These are phyloP conservation scores for Melocanna baccifera DNA, from an alignment of 176 grass and related monocot genomes.

Conservation along the genomic window DNA sequence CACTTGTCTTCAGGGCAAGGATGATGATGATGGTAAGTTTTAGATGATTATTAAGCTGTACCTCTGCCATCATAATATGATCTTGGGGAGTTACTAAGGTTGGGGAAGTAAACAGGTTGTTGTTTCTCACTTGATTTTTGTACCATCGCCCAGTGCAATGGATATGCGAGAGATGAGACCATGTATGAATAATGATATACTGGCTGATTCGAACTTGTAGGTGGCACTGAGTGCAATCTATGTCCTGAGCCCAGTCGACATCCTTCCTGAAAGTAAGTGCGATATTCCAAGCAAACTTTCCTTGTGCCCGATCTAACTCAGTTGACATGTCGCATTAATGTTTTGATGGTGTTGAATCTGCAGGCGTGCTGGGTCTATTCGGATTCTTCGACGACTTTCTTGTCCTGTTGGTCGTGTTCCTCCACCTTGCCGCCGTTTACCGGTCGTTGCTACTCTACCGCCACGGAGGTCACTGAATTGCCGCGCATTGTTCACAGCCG, in stretches of 20 bases:
- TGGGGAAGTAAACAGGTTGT: neutral
- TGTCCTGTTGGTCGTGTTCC: conserved; percentile 74
- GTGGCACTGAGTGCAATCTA: conserved; percentile 71
- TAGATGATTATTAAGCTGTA: neutral
- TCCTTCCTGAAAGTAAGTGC: conserved; percentile 74
- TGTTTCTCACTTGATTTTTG: conserved; percentile 38
- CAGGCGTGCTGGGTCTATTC: conserved; percentile 69
- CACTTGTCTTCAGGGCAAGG: conserved; percentile 77
- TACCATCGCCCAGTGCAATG: conserved; percentile 25
- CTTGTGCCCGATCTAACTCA: neutral
- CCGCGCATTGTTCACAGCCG: neutral
- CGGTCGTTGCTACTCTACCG: conserved; percentile 86
- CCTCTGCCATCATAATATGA: neutral
- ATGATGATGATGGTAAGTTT: conserved; percentile 69
- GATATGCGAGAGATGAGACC: neutral
- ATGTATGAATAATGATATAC: neutral
- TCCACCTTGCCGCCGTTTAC: conserved; percentile 83
- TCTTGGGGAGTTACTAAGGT: neutral
- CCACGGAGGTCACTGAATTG: conserved; percentile 51
- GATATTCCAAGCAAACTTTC: neutral
- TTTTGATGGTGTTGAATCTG: neutral
- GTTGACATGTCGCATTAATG: neutral
- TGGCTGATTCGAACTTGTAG: conserved; percentile 54
- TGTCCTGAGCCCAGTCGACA: conserved; percentile 83
- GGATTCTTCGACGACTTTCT: conserved; percentile 79